phyloP scores from a whole-genome alignment of 139 green algal species.

The Picochlorum sp. region DNA sequence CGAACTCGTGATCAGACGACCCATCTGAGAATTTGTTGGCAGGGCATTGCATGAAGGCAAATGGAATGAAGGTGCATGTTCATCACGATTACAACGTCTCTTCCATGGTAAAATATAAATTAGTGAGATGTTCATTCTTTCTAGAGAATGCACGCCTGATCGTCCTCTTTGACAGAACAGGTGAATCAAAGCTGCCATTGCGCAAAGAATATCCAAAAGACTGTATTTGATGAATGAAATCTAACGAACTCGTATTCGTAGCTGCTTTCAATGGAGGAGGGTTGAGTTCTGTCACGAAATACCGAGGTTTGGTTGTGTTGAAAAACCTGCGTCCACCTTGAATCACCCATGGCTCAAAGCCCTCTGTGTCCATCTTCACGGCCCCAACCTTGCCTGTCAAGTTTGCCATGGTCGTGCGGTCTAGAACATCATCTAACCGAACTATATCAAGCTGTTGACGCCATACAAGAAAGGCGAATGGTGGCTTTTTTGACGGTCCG shows the following conservation, averaged over 20 bases:
- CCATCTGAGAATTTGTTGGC: too few relatives aligned
- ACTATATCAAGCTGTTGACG: not conserved
- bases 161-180: too few relatives aligned
- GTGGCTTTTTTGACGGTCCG: not conserved
- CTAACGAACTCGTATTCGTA: not conserved
- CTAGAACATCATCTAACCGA: not conserved
- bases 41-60: too few relatives aligned
- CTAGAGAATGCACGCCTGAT: too few relatives aligned
- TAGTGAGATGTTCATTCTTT: too few relatives aligned
- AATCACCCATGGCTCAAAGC: slow-evolving; percentile 7
- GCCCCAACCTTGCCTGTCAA: not conserved
- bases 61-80: too few relatives aligned
- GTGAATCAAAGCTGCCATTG: too few relatives aligned
- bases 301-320: not conserved
- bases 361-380: slow-evolving; percentile 15
- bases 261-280: slow-evolving; percentile 1
- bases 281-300: not conserved
- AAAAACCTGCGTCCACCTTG: slow-evolving; percentile 11
- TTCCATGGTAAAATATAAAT: too few relatives aligned
- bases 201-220: not conserved
- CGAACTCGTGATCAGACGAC: too few relatives aligned
- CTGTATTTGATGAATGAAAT: not conserved
- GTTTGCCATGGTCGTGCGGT: not conserved
- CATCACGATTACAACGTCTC: too few relatives aligned
- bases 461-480: not conserved